A percentile compares a stretch with the other conserved stretches of the same genome.
Evolutionary conservation across 1,139 yeast species (phyloP).

Genomic region (Hyphopichia wangnamkhiaoensis): DNA sequence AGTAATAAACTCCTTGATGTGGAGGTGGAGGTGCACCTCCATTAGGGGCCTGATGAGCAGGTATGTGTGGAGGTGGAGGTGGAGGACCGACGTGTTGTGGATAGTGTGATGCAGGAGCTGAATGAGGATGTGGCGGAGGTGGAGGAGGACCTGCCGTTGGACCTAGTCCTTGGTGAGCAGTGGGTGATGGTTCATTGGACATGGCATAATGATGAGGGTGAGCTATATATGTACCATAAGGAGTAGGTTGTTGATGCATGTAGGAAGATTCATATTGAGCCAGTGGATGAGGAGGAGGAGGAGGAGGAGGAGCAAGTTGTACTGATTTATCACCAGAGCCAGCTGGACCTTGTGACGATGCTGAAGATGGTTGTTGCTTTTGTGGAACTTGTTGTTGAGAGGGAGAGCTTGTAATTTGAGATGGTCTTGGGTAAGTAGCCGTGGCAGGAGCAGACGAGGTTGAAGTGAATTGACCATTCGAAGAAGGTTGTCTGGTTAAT

Average conservation of each 20-base stretch:
- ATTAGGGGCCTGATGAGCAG: no score
- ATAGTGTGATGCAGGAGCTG: constrained; percentile 1
- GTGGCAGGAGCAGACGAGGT: constrained; percentile 4
- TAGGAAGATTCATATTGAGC: not conserved
- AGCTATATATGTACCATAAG: not conserved
- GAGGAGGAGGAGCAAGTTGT: not conserved
- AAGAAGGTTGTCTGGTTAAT: constrained; percentile 4
- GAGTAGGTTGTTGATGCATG: no score
- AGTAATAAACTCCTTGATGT: constrained; percentile 3
- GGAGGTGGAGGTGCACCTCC: constrained; percentile 5
- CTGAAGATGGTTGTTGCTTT: no score
- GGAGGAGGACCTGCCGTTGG: no score
- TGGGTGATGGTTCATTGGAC: constrained; percentile 5
- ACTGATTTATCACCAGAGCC: not conserved
- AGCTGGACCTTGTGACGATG: not conserved
- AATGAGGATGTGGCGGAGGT: not conserved
- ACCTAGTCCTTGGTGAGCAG: no score
- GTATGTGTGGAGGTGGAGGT: not conserved
- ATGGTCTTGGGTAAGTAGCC: no score
- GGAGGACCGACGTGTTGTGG: not conserved
- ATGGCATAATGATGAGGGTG: not conserved
- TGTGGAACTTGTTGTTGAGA: no score
- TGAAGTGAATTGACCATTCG: constrained; percentile 5
- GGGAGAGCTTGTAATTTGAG: constrained; percentile 6
- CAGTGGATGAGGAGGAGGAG: not conserved